Evolutionary conservation across 768 basidiomycete species (phyloP), one percentile per base, ranked within the genome.

Genomic region (Coprinopsis sp.): DNA sequence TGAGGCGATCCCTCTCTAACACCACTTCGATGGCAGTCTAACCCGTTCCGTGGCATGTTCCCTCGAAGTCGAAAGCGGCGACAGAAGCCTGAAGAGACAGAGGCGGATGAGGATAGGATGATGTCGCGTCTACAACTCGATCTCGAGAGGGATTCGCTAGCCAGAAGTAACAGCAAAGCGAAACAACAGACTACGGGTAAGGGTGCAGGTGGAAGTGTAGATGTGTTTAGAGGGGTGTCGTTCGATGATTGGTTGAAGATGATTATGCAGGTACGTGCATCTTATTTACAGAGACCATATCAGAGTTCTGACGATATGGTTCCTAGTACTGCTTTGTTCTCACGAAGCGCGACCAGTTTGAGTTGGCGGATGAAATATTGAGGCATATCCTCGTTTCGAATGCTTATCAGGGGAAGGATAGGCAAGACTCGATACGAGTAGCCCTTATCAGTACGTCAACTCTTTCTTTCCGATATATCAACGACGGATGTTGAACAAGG

Each of bases 241-340:
- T 91, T 91, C 54, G 85, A 87, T 46, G 81, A 87, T 43, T 99
- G 95, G 95, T 61, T 95, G 38, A 71, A 73, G 13, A 57, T 97
- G 31, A 82, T 92, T 59, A 80, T 96, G 71, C 87, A 93, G 73
- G 95, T 91, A 42, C 39, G 72, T 59, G 11, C 27, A 25, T 16
- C 30, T 47, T 45, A 7, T 38, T 42, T 2, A n/a, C 22, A 31
- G 25, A 30, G 27, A 18, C n/a, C 38, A n/a, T n/a, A n/a, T n/a
- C n/a, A n/a, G n/a, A 28, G 14, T 21, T 24, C 14, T 6, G 21
- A 23, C 23, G 37, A 19, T 24, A 22, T 29, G 13, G 21, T 11
- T 7, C 3, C 31, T 38, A 94, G 91, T 89, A 90, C 58, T 73
- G 81, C 33, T 90, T 92, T 63, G 64, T 83, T 6, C 65, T 87